A percentile compares a stretch with the other conserved stretches of the same genome.
Evolutionary conservation across 768 basidiomycete species (phyloP).

Genomic region (Kwoniella sp.): DNA sequence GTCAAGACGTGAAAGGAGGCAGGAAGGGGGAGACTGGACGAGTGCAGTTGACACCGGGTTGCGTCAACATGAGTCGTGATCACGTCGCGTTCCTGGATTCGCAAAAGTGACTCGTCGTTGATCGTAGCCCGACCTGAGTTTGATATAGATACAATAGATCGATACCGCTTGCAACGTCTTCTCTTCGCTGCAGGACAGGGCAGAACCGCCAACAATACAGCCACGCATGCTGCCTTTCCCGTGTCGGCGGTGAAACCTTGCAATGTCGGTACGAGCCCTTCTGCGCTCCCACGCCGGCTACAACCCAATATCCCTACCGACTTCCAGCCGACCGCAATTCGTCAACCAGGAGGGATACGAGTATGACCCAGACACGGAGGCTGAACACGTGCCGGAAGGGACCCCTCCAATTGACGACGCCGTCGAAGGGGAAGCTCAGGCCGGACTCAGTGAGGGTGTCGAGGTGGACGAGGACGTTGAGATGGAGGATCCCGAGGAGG

Average conservation of each 20-base stretch:
- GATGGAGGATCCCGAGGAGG: constrained; percentile 18
- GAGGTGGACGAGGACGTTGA: constrained; percentile 29
- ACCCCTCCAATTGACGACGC: not conserved
- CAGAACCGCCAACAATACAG: no score
- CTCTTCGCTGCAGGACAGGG: no score
- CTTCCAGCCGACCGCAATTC: constrained; percentile 23
- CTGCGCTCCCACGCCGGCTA: constrained; percentile 11
- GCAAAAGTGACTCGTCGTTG: not conserved
- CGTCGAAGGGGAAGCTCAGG: constrained; percentile 5
- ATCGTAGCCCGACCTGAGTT: no score
- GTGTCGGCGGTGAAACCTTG: no score
- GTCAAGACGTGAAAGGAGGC: not conserved
- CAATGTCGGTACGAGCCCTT: constrained; percentile 5
- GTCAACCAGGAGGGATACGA: constrained; percentile 30
- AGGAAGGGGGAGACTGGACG: not conserved
- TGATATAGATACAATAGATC: no score
- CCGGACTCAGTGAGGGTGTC: constrained; percentile 10
- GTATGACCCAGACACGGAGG: not conserved
- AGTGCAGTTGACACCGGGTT: no score
- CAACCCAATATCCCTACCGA: constrained; percentile 22
- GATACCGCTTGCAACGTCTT: no score
- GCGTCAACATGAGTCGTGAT: not conserved
- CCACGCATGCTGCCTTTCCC: no score
- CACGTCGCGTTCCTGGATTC: constrained; percentile 7
- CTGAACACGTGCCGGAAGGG: not conserved